These are phyloP conservation scores for Raffaelea deltoideospora DNA, from an alignment of 2,329 filamentous ascomycete genomes.

Conservation along the genomic window DNA sequence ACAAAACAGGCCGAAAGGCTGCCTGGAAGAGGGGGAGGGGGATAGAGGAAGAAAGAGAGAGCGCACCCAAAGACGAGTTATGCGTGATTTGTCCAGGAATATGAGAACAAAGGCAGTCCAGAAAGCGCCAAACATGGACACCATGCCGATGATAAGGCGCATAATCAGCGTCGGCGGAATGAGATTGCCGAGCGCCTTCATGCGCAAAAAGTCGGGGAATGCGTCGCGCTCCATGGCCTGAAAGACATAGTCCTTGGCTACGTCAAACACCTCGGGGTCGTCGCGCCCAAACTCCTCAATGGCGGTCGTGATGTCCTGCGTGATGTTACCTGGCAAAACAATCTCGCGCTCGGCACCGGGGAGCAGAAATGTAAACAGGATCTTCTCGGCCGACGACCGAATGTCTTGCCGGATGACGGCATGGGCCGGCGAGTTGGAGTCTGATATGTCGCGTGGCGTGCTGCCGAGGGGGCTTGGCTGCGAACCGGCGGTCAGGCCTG, in stretches of 20 bases:
- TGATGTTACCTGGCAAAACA: slow-evolving; percentile 75
- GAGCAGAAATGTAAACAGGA: slow-evolving; percentile 92
- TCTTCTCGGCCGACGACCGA: slow-evolving; percentile 87
- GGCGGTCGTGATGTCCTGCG: slow-evolving; percentile 67
- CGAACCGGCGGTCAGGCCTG: neutral
- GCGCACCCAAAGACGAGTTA: slow-evolving; percentile 72
- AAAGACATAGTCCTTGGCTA: slow-evolving; percentile 97
- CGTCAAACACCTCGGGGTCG: slow-evolving; percentile 93
- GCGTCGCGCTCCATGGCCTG: slow-evolving; percentile 99
- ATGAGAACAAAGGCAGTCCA: slow-evolving; percentile 92
- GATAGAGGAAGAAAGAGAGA: neutral
- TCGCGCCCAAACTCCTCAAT: slow-evolving; percentile 88
- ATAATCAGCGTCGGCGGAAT: slow-evolving; percentile 83
- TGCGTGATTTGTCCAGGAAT: slow-evolving; percentile 64
- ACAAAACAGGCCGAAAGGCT: too few relatives aligned
- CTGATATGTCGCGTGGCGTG: slow-evolving; percentile 46
- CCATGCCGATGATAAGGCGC: slow-evolving; percentile 68
- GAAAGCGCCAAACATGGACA: slow-evolving; percentile 79
- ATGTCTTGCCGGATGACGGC: slow-evolving; percentile 82
- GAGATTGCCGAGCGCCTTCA: slow-evolving; percentile 90
- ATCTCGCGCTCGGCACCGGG: slow-evolving; percentile 96
- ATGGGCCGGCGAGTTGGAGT: slow-evolving; percentile 71
- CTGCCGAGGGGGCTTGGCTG: slow-evolving; percentile 35
- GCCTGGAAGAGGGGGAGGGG: too few relatives aligned
- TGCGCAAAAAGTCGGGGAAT: slow-evolving; percentile 90